These are phyloP conservation scores for Ogataea parapolymorpha DNA, from an alignment of 805 yeast species.

Conservation along the genomic window DNA sequence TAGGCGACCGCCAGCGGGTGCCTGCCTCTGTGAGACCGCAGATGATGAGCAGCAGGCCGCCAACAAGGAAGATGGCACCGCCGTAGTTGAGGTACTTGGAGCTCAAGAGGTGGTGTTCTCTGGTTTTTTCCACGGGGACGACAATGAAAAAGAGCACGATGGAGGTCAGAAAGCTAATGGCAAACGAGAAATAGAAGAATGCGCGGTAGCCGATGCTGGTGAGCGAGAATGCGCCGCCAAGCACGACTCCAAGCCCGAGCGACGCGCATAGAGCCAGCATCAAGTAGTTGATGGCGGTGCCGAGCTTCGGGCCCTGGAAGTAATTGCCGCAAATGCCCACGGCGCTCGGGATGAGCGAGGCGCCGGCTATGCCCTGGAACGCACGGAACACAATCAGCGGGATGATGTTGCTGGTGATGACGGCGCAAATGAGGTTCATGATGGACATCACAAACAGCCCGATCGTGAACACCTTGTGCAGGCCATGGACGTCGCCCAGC, in stretches of 20 bases:
- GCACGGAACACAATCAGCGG: constrained; percentile 42
- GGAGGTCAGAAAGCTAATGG: constrained; percentile 19
- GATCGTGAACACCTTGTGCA: constrained; percentile 29
- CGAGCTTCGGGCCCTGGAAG: constrained; percentile 18
- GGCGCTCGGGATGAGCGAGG: constrained; percentile 37
- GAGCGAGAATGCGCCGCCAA: constrained; percentile 44
- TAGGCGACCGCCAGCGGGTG: constrained; percentile 38
- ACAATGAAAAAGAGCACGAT: constrained; percentile 22
- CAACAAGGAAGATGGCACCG: constrained; percentile 26
- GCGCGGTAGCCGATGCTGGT: constrained; percentile 39
- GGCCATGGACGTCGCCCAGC: constrained; percentile 41
- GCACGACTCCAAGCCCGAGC: constrained; percentile 37
- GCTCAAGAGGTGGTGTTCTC: constrained; percentile 20
- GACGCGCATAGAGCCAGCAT: constrained; percentile 25
- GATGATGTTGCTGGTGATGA: constrained; percentile 32
- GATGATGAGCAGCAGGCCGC: constrained; percentile 38
- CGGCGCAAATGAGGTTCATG: constrained; percentile 35
- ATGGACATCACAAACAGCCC: constrained; percentile 19
- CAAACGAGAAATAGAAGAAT: constrained; percentile 37
- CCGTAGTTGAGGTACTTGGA: constrained; percentile 10
- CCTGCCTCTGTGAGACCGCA: constrained; percentile 47
- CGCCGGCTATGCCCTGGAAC: constrained; percentile 43
- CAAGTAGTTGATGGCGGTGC: constrained; percentile 14
- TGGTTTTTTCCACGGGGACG: constrained; percentile 30
- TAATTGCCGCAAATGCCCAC: constrained; percentile 24